A percentile compares a stretch with the other conserved stretches of the same genome.
Evolutionary conservation across 1,284 basidiomycete genomes (phyloP).

Genomic region (Rhodotorula sp.): DNA sequence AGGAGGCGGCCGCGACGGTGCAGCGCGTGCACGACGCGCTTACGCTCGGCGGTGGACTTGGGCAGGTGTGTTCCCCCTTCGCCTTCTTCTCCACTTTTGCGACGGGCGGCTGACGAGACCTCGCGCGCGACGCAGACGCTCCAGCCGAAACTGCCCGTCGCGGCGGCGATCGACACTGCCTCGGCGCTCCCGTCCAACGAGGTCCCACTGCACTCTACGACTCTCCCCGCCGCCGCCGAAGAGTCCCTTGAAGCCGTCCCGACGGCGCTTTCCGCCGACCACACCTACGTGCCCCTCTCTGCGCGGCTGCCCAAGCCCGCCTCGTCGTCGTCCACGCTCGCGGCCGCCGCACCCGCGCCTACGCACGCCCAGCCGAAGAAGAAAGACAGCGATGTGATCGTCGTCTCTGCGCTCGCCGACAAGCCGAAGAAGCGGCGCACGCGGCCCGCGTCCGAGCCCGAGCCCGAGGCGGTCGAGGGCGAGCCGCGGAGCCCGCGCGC

Average conservation of each 20-base stretch:
- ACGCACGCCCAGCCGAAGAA: conserved; percentile 46
- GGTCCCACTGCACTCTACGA: background rate
- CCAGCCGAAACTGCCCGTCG: background rate
- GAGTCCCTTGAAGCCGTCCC: background rate
- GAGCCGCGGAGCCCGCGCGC: conserved; percentile 33
- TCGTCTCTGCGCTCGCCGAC: conserved; percentile 61
- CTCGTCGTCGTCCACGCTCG: conserved; percentile 64
- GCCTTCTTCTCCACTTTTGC: conserved; percentile 23
- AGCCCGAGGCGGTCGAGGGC: background rate
- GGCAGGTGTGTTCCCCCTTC: conserved; percentile 43
- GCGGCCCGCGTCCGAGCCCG: conserved; percentile 32
- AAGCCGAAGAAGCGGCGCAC: conserved; percentile 47
- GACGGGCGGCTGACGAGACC: background rate
- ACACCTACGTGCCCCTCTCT: conserved; percentile 34
- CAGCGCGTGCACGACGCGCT: conserved; percentile 56
- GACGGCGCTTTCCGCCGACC: conserved; percentile 27
- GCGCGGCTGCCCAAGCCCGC: conserved; percentile 50
- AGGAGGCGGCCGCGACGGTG: conserved; percentile 44
- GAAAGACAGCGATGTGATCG: conserved; percentile 62
- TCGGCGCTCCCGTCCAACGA: background rate
- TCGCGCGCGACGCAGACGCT: background rate
- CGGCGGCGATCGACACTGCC: background rate
- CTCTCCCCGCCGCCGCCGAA: background rate
- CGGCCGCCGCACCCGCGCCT: conserved; percentile 46
- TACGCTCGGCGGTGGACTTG: conserved; percentile 58